Evolutionary conservation across 257 asterid species (phyloP).

Genomic region (Fraxinus quadrangulata): DNA sequence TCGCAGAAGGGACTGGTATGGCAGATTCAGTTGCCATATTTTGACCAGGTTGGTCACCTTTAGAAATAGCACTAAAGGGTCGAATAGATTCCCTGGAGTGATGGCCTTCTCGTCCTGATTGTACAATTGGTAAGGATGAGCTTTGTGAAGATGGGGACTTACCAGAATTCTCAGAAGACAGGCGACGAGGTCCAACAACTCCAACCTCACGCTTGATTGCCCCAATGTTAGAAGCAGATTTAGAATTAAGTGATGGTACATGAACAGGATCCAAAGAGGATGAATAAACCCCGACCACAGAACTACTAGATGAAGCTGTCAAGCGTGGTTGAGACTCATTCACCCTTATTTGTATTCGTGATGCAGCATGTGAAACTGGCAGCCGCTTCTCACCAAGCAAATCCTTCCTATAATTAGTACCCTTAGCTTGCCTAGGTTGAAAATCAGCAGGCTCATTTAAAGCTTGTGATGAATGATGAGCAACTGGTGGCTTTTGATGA

Average conservation of each 20-base stretch:
- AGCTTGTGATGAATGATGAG: conserved; percentile 46
- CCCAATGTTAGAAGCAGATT: conserved; percentile 83
- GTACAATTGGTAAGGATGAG: conserved; percentile 45
- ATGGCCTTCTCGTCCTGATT: conserved; percentile 45
- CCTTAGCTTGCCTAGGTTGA: conserved; percentile 56
- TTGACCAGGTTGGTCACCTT: conserved; percentile 54
- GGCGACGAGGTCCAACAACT: conserved; percentile 88
- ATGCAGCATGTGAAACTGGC: conserved; percentile 39
- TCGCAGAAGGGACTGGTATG: conserved; percentile 36
- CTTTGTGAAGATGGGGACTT: conserved; percentile 51
- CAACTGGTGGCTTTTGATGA: conserved; percentile 52
- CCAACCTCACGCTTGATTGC: conserved; percentile 95
- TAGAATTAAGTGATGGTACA: conserved; percentile 90
- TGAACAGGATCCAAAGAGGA: conserved; percentile 95
- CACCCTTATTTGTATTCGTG: conserved; percentile 50
- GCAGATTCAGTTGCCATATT: conserved; percentile 50
- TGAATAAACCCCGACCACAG: conserved; percentile 86
- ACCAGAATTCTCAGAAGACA: conserved; percentile 52
- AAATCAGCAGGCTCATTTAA: conserved; percentile 44
- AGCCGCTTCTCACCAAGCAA: conserved; percentile 48
- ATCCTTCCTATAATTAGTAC: conserved; percentile 52
- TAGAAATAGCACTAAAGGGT: conserved; percentile 42
- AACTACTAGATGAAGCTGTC: conserved; percentile 57
- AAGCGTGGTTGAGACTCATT: conserved; percentile 49
- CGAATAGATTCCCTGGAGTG: conserved; percentile 52